Percentiles rank a stretch among this genome's conserved stretches.
These are phyloP conservation scores for Tetrahymena malaccensis DNA, from an alignment of 73 alveolate species.

Conservation along the genomic window DNA sequence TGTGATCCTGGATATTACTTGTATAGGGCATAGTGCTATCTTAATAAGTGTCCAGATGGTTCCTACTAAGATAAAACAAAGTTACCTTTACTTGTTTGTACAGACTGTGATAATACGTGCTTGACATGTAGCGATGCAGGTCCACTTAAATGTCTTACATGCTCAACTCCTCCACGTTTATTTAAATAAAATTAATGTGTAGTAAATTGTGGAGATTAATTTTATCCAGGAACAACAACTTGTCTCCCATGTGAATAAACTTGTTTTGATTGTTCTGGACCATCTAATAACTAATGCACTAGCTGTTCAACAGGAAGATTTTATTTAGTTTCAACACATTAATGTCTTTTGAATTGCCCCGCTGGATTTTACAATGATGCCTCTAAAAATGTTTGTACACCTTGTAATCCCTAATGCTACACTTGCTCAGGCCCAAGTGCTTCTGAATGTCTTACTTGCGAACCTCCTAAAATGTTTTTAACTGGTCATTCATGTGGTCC, in stretches of 20 bases:
- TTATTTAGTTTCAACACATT: background rate
- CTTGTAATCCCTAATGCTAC: background rate
- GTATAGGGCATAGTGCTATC: background rate
- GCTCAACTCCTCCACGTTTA: background rate
- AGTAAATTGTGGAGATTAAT: background rate
- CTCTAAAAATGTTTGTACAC: background rate
- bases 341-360: background rate
- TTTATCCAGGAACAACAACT: background rate
- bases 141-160: background rate
- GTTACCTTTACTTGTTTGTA: background rate
- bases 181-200: background rate
- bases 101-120: background rate
- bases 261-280: background rate
- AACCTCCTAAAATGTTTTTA: background rate
- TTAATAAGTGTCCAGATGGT: background rate
- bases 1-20: background rate
- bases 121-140: background rate
- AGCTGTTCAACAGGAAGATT: background rate
- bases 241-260: background rate
- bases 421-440: background rate
- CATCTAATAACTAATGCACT: background rate
- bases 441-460: background rate
- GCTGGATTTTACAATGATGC: background rate
- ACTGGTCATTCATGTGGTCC: background rate
- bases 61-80: background rate